Evolutionary conservation across 1,139 yeast species (phyloP).

Genomic region (Nakaseomyces sp.): DNA sequence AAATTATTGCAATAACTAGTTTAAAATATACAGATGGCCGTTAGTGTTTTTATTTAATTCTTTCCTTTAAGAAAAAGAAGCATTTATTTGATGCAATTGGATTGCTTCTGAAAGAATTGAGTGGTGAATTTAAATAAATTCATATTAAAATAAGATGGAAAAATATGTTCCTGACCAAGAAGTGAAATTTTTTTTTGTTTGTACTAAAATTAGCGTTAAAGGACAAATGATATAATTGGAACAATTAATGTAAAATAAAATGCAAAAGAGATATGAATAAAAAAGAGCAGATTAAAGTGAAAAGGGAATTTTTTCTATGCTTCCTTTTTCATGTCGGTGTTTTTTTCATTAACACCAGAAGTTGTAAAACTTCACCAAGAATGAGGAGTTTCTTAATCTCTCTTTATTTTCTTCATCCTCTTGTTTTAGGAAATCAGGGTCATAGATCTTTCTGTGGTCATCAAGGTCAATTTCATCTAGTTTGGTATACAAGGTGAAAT

Average conservation of each 20-base stretch:
- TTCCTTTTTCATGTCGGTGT: background rate
- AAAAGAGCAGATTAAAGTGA: background rate
- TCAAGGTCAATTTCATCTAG: slow-evolving; percentile 44
- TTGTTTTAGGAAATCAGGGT: slow-evolving; percentile 42
- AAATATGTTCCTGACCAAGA: background rate
- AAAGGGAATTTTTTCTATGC: background rate
- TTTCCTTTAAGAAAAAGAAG: no score
- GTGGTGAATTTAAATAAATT: no score
- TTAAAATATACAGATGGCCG: background rate
- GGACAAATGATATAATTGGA: background rate
- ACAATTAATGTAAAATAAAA: background rate
- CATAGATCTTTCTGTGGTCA: slow-evolving; percentile 48
- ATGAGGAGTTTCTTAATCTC: slow-evolving; percentile 30
- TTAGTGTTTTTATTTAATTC: no score
- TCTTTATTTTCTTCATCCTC: slow-evolving; percentile 45
- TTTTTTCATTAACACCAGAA: slow-evolving; percentile 40
- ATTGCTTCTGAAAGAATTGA: no score
- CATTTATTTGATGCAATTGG: no score
- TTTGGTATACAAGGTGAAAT: slow-evolving; percentile 37
- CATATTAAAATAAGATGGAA: background rate
- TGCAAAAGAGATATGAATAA: background rate
- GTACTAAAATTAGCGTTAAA: background rate
- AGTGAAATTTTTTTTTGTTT: background rate
- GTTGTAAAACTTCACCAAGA: slow-evolving; percentile 32
- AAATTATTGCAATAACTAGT: background rate